Base-by-base conservation (phyloP, 1,284 basidiomycete species). In the Phellopilus nigrolimitatus region DNA sequence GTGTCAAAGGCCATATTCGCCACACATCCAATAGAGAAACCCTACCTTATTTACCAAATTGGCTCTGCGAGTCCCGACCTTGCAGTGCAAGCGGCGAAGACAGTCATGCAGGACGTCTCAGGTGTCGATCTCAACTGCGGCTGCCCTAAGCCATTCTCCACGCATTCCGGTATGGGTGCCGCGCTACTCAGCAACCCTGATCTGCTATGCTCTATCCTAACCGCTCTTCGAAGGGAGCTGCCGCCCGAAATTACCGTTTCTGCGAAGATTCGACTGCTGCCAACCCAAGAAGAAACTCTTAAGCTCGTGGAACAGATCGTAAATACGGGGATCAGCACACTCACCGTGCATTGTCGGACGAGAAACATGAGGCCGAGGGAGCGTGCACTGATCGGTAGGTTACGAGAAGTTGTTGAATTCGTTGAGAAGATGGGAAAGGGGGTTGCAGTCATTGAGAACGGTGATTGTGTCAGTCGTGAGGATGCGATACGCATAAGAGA, bases 291-390 rank as follows among this genome's bases (percentile, higher is more conserved):
- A 58, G 88, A 88, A 13, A 99, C 97, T 0, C 69, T 95, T 47
- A 80, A 80, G 60, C 82, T 99, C 12, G 92, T 95, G 3, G 81
- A 89, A 57, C 76, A 85, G 50, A 95, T 99, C 53, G 75, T 95
- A 4, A 76, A 82, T 38, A 97, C 95, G 0, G 94, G 95, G 0
- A 81, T 99, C 41, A 88, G 84, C 47, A 88, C 86, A 33, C 71
- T 99, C 55, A 98, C 95, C 1, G 87, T 99, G 1, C 97, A 99
- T 64, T 99, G 95, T 66, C 81, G 97, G 41, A 99, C 95, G 50
- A 78, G 91, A 61, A 87, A 84, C 57, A 98, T 98, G 95, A 79
- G 97, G 34, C 84, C 87, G 27, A 74, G 78, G 46, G 91, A 97
- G 62, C 73, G 73, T 12, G 97, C 97, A 0, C 68, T 91, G 24